phyloP scores from a whole-genome alignment of 208 protist genomes.

The Wallacemonas sp. region DNA sequence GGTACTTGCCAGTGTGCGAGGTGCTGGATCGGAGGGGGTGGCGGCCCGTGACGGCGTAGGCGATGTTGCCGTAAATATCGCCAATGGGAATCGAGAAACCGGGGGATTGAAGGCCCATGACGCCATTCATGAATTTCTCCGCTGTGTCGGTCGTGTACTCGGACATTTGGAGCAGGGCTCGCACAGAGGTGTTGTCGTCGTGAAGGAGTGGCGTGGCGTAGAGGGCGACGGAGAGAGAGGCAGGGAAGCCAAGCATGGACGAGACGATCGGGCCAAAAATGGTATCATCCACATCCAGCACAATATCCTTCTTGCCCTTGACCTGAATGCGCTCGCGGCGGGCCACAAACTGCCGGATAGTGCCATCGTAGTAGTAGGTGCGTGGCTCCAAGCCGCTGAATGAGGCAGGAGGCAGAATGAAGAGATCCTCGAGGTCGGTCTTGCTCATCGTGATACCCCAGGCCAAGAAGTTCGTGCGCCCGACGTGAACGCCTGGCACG shows the following conservation, averaged over 20 bases:
- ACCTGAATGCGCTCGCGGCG: slow-evolving; percentile 53
- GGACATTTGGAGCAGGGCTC: slow-evolving; percentile 30
- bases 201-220: slow-evolving; percentile 37
- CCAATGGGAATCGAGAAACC: slow-evolving; percentile 61
- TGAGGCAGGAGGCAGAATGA: slow-evolving; percentile 35
- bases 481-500: slow-evolving; percentile 53
- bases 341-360: slow-evolving; percentile 25
- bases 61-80: slow-evolving; percentile 43
- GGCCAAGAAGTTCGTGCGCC: slow-evolving; percentile 37
- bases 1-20: slow-evolving; percentile 50
- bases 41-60: slow-evolving; percentile 44
- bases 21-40: slow-evolving; percentile 28
- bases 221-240: slow-evolving; percentile 32
- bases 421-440: slow-evolving; percentile 65
- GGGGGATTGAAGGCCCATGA: slow-evolving; percentile 38
- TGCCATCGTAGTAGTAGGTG: slow-evolving; percentile 44
- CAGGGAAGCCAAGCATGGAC: slow-evolving; percentile 35
- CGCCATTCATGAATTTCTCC: slow-evolving; percentile 39
- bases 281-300: slow-evolving; percentile 46
- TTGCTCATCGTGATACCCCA: slow-evolving; percentile 71
- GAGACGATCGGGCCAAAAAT: slow-evolving; percentile 54
- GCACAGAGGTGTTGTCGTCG: slow-evolving; percentile 39
- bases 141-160: slow-evolving; percentile 38
- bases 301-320: slow-evolving; percentile 41
- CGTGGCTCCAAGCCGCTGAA: slow-evolving; percentile 17